Percentiles rank a stretch among this genome's conserved stretches.
Conservation (phyloP, 768 basidiomycete species). For the Hygrocybe punicea region DNA sequence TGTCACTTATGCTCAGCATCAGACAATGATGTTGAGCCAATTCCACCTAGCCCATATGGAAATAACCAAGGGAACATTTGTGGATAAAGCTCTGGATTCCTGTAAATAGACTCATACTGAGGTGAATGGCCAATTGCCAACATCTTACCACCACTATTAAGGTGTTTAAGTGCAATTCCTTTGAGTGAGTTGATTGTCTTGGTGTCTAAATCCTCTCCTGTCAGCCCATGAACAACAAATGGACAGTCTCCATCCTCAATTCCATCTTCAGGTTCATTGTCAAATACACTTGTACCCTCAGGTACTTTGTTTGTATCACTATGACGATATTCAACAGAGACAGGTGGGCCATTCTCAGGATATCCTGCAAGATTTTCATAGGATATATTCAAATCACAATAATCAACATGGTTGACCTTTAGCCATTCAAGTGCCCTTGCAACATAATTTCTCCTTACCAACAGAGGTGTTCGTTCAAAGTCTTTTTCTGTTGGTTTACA, state of each 20-base stretch:
- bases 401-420: slow-evolving; percentile 32
- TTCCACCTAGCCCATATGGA: slow-evolving; percentile 28
- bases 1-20: slow-evolving; percentile 22
- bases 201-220: slow-evolving; percentile 18
- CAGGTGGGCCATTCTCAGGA: slow-evolving; percentile 14
- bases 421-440: slow-evolving; percentile 32
- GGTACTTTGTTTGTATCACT: slow-evolving; percentile 1
- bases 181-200: slow-evolving; percentile 15
- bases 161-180: slow-evolving; percentile 22
- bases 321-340: slow-evolving; percentile 21
- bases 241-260: slow-evolving; percentile 29
- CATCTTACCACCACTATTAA: slow-evolving; percentile 11
- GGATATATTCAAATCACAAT: slow-evolving; percentile 29
- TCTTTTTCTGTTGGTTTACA: slow-evolving; percentile 24
- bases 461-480: slow-evolving; percentile 27
- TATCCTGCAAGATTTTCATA: slow-evolving; percentile 21
- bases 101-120: slow-evolving; percentile 15
- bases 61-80: slow-evolving; percentile 36
- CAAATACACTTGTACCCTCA: slow-evolving; percentile 11
- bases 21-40: slow-evolving; percentile 14
- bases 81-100: slow-evolving; percentile 30
- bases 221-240: slow-evolving; percentile 40
- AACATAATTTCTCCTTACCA: slow-evolving; percentile 28
- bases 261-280: slow-evolving; percentile 20
- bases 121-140: slow-evolving; percentile 20